Evolutionary conservation across 257 asterid genomes (phyloP).

Genomic region (Ocimum tenuiflorum): DNA sequence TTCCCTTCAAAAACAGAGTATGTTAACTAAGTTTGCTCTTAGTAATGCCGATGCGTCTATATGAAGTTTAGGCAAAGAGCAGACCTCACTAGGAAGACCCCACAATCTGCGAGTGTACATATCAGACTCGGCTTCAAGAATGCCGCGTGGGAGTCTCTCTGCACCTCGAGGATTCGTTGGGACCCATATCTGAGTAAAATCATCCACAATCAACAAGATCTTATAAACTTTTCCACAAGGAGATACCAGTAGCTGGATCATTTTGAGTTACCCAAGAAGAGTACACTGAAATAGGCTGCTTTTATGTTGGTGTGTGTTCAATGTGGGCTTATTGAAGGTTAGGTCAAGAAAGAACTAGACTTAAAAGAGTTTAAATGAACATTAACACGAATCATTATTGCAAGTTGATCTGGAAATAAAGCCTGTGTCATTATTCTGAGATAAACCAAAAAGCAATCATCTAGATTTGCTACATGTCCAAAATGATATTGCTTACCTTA

Average conservation of each 20-base stretch:
- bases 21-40: no score
- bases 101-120: conserved; percentile 66
- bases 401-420: neutral
- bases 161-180: conserved; percentile 85
- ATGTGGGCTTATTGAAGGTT: neutral
- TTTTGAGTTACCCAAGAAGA: neutral
- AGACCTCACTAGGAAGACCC: conserved; percentile 82
- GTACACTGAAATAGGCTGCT: neutral
- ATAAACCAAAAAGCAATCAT: no score
- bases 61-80: conserved; percentile 5
- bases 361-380: neutral
- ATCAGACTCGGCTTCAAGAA: conserved; percentile 54
- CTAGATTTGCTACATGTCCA: no score
- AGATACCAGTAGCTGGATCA: neutral
- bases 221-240: neutral
- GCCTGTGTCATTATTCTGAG: neutral
- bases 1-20: neutral
- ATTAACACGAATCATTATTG: neutral
- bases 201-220: neutral
- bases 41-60: no score
- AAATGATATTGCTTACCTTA: conserved; percentile 34
- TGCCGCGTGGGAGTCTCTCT: conserved; percentile 77
- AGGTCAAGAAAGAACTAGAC: neutral
- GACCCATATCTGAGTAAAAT: conserved; percentile 60
- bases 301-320: neutral